These are phyloP conservation scores for Pyrenopolyporus hunteri DNA, from an alignment of 495 filamentous ascomycete genomes.

Conservation along the genomic window DNA sequence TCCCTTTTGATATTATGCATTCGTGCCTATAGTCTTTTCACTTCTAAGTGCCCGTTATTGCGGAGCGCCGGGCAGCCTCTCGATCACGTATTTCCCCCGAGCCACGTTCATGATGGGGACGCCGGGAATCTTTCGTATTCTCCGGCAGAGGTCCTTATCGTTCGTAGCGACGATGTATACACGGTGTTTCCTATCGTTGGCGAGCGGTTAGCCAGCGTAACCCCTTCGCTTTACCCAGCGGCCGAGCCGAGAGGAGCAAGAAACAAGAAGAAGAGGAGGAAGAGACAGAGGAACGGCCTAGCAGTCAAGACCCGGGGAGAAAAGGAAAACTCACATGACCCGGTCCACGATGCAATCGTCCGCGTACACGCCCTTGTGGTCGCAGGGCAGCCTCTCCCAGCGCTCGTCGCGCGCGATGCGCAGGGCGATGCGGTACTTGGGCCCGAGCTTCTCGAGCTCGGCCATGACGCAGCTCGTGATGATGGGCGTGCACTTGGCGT, in stretches of 20 bases:
- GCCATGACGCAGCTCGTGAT: conserved; percentile 76
- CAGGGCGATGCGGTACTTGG: conserved; percentile 86
- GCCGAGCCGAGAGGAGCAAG: neutral
- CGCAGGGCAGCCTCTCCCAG: conserved; percentile 82
- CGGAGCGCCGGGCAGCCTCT: conserved; percentile 83
- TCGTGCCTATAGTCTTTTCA: neutral
- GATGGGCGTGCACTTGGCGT: conserved; percentile 69
- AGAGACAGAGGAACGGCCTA: neutral
- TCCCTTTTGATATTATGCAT: neutral
- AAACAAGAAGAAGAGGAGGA: neutral
- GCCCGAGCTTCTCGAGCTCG: conserved; percentile 91
- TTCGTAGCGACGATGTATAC: conserved; percentile 92
- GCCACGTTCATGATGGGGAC: conserved; percentile 71
- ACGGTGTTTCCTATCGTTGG: conserved; percentile 55
- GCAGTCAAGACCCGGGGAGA: neutral
- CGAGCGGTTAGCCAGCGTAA: conserved; percentile 45
- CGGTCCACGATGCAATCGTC: conserved; percentile 95
- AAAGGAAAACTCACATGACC: conserved; percentile 55
- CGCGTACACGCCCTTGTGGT: conserved; percentile 91
- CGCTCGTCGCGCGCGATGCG: conserved; percentile 91
- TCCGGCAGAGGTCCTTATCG: conserved; percentile 79
- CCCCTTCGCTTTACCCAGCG: neutral
- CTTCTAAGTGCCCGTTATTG: conserved; percentile 3
- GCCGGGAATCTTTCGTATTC: conserved; percentile 80
- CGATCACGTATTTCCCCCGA: conserved; percentile 88